Evolutionary conservation across 345 rosid species (phyloP).

Genomic region (Aquilaria yunnanensis): DNA sequence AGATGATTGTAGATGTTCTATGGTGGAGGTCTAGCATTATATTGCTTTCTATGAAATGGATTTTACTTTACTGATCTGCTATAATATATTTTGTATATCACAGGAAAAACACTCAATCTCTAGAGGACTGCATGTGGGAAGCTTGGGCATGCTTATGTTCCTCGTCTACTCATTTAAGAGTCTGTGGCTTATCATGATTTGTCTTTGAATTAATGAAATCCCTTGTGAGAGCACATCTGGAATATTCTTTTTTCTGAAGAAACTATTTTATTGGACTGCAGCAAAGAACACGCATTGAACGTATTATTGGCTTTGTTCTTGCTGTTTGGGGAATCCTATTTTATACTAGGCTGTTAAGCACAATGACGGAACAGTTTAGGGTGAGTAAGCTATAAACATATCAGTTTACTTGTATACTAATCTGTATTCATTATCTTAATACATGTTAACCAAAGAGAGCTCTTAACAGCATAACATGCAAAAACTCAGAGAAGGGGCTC

Average conservation of each 20-base stretch:
- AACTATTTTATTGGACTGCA: constrained; percentile 35
- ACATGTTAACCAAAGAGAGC: too few relatives aligned
- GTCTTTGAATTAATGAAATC: constrained; percentile 9
- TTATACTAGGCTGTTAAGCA: constrained; percentile 90
- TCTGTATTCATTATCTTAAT: neutral
- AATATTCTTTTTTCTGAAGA: constrained; percentile 20
- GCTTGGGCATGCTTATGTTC: constrained; percentile 97
- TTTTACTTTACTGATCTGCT: constrained; percentile 10
- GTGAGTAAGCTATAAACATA: constrained; percentile 28
- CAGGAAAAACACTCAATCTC: constrained; percentile 54
- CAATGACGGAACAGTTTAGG: constrained; percentile 96
- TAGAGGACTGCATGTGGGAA: constrained; percentile 97
- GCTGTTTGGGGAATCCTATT: constrained; percentile 95
- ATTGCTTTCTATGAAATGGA: neutral
- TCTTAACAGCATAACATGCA: constrained; percentile 74
- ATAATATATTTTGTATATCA: constrained; percentile 15
- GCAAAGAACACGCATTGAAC: constrained; percentile 91
- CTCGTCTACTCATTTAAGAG: constrained; percentile 87
- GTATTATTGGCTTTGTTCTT: constrained; percentile 75
- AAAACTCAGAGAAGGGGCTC: constrained; percentile 94
- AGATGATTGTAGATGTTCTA: neutral
- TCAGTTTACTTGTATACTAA: neutral
- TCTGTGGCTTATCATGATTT: constrained; percentile 20
- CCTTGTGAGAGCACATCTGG: neutral
- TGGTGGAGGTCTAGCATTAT: neutral